Conservation (phyloP, 164 flowering plant genomes). For the Magnolia sinica region DNA sequence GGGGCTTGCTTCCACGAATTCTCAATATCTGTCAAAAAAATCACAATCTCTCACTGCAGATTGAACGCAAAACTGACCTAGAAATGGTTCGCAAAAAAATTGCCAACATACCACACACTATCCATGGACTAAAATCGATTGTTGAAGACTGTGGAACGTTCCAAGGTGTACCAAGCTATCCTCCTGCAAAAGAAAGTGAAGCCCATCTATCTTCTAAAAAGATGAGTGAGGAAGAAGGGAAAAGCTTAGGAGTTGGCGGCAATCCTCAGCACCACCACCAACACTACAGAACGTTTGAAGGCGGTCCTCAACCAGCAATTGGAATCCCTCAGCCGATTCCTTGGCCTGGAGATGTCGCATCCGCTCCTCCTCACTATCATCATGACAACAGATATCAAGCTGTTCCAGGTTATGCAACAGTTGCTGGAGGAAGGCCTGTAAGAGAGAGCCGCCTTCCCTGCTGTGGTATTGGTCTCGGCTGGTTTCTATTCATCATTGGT, state of each 20-base stretch:
- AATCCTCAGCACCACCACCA: constrained; percentile 16
- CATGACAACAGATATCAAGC: constrained; percentile 16
- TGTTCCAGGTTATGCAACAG: constrained; percentile 39
- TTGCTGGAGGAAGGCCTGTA: constrained; percentile 59
- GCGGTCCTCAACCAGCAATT: constrained; percentile 41
- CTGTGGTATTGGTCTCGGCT: constrained; percentile 85
- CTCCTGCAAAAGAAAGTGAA: neutral
- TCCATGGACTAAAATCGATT: too few relatives aligned
- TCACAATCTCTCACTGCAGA: too few relatives aligned
- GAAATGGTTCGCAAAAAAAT: too few relatives aligned
- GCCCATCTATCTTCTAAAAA: neutral
- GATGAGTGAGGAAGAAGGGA: constrained; percentile 34
- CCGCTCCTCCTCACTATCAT: constrained; percentile 26
- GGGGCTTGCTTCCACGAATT: too few relatives aligned
- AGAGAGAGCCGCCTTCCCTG: constrained; percentile 54
- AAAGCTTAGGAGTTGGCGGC: constrained; percentile 20
- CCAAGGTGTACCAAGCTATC: too few relatives aligned
- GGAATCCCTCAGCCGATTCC: constrained; percentile 57
- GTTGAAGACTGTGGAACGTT: too few relatives aligned
- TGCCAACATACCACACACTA: too few relatives aligned
- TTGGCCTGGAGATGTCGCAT: constrained; percentile 29
- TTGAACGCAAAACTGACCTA: too few relatives aligned
- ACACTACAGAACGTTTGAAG: constrained; percentile 53
- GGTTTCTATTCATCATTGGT: constrained; percentile 82
- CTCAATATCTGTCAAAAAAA: too few relatives aligned